Conservation (phyloP, 352 stramenopile species). For the Aphanomyces euteiches region DNA sequence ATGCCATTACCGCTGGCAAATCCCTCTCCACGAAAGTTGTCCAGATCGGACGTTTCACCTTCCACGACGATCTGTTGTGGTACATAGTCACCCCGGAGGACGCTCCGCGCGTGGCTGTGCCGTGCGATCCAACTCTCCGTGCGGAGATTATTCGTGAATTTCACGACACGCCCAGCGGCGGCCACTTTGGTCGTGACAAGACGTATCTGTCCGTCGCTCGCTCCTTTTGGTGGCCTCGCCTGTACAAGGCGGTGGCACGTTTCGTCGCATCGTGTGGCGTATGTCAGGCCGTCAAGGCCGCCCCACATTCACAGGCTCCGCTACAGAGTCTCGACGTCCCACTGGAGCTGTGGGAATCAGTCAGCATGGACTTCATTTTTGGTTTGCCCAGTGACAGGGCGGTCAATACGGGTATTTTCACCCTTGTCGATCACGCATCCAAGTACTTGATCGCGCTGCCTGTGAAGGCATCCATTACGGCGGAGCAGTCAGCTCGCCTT, state of each 20-base stretch:
- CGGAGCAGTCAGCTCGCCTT: constrained; percentile 27
- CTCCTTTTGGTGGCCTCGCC: constrained; percentile 34
- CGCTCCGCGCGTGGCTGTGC: neutral
- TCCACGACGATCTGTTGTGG: neutral
- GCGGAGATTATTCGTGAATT: constrained; percentile 32
- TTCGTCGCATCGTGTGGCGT: constrained; percentile 10
- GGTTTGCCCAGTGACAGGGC: constrained; percentile 30
- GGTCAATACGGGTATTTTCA: constrained; percentile 30
- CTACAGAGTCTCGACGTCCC: constrained; percentile 27
- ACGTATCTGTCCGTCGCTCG: constrained; percentile 31
- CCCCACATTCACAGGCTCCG: constrained; percentile 3
- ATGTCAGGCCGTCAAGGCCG: constrained; percentile 16
- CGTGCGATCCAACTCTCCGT: neutral
- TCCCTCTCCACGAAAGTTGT: too few species aligned
- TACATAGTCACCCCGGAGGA: neutral
- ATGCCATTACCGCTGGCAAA: neutral
- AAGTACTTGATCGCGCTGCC: constrained; percentile 36
- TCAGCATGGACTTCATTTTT: constrained; percentile 32
- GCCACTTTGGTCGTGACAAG: constrained; percentile 37
- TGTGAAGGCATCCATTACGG: constrained; percentile 20
- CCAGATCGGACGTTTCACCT: neutral
- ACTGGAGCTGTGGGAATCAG: constrained; percentile 27
- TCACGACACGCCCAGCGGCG: constrained; percentile 24
- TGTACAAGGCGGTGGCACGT: constrained; percentile 32
- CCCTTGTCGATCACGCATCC: constrained; percentile 38